These are phyloP conservation scores for Coemansia sp. DNA, from an alignment of 192 early-diverging fungal genomes.

Conservation along the genomic window DNA sequence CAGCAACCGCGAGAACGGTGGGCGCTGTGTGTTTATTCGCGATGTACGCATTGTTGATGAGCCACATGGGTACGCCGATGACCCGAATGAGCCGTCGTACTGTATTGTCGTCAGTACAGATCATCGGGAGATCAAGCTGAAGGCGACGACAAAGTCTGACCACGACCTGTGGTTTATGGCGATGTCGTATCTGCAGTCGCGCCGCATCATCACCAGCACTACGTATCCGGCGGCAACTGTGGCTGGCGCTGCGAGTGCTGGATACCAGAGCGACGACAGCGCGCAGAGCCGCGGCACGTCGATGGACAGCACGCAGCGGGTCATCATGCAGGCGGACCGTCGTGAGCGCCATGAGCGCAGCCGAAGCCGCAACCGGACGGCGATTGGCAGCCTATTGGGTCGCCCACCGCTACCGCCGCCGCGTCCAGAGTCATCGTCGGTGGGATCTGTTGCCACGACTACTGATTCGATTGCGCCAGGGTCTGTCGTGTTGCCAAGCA, in stretches of 20 bases:
- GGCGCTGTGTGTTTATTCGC: slow-evolving; percentile 64
- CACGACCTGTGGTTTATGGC: slow-evolving; percentile 75
- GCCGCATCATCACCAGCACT: slow-evolving; percentile 52
- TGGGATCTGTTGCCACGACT: slow-evolving; percentile 9
- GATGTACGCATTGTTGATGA: slow-evolving; percentile 60
- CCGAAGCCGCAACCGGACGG: slow-evolving; percentile 34
- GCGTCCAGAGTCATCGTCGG: slow-evolving; percentile 4
- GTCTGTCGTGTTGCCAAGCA: neutral
- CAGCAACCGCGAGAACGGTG: slow-evolving; percentile 35
- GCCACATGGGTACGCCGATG: slow-evolving; percentile 15
- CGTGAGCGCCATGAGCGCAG: slow-evolving; percentile 38
- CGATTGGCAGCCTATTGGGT: slow-evolving; percentile 1
- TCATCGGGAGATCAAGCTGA: slow-evolving; percentile 72
- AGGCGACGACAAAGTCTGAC: slow-evolving; percentile 61
- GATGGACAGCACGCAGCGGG: slow-evolving; percentile 28
- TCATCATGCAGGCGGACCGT: slow-evolving; percentile 37
- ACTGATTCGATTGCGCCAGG: neutral
- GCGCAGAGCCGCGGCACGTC: slow-evolving; percentile 36
- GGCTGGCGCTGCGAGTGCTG: neutral
- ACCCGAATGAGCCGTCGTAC: slow-evolving; percentile 53
- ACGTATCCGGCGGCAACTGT: slow-evolving; percentile 23
- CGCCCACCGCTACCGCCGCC: slow-evolving; percentile 18
- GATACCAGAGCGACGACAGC: slow-evolving; percentile 36
- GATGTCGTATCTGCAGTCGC: slow-evolving; percentile 51
- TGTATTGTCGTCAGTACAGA: slow-evolving; percentile 69